Conservation (phyloP, 192 early-diverging fungal species). For the Cetraspora pellucida region DNA sequence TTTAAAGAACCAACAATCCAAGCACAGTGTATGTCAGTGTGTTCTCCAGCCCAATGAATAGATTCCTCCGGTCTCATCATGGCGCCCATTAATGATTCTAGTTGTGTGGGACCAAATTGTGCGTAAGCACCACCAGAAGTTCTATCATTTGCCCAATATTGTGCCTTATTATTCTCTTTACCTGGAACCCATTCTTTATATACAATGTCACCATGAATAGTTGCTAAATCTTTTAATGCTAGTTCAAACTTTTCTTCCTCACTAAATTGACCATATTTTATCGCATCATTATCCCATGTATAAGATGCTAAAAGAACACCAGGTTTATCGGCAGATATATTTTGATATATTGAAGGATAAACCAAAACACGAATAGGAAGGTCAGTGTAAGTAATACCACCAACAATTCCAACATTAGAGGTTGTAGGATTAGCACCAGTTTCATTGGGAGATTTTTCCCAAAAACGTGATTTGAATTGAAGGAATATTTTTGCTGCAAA, state of each 20-base stretch:
- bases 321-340: not conserved
- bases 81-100: slow-evolving; percentile 17
- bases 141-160: slow-evolving; percentile 34
- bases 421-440: not conserved
- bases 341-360: slow-evolving; percentile 33
- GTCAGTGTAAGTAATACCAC: slow-evolving; percentile 37
- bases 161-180: slow-evolving; percentile 25
- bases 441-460: slow-evolving; percentile 34
- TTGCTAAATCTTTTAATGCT: slow-evolving; percentile 33
- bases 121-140: slow-evolving; percentile 31
- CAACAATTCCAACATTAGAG: slow-evolving; percentile 20
- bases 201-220: slow-evolving; percentile 34
- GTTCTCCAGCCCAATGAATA: slow-evolving; percentile 40
- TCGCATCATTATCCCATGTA: slow-evolving; percentile 2
- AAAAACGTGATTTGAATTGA: slow-evolving; percentile 37
- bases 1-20: not conserved
- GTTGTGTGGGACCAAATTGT: slow-evolving; percentile 19
- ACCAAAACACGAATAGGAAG: slow-evolving; percentile 5
- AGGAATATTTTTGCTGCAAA: slow-evolving; percentile 33
- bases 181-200: slow-evolving; percentile 11
- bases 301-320: slow-evolving; percentile 39
- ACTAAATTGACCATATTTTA: slow-evolving; percentile 25
- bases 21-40: slow-evolving; percentile 37
- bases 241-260: slow-evolving; percentile 32
- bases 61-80: slow-evolving; percentile 11